Evolutionary conservation across 2,329 filamentous ascomycete species (phyloP), one percentile per base, ranked within the genome.

Genomic region (Ciborinia camelliae): DNA sequence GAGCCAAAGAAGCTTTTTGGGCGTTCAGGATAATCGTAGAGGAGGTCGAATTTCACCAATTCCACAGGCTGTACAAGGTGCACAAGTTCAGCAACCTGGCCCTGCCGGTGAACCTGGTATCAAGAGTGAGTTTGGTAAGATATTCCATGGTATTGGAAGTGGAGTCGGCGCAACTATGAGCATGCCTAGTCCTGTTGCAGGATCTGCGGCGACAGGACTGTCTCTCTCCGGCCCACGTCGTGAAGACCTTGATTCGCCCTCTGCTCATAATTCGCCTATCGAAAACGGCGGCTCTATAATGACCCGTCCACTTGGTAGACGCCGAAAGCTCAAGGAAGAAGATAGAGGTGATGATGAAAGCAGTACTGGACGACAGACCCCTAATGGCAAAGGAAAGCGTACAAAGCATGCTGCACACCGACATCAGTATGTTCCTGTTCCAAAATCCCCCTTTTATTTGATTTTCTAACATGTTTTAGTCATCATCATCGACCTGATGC

Each of bases 71-170:
- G 93, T 97, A 0, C 93, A 97, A 74, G 94, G 94, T 28, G 93
- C 91, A 1, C 93, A 97, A 75, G 86, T 89, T 20, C 90, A 92
- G 71, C 85, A 90, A 47, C 84, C 90, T 62, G 91, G 90, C 4
- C 91, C 92, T 7, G 86, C 87, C 18, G 90, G 89, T 20, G 92
- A 97, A 75, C 90, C 92, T 14, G 90, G 90, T 51, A 96, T 97
- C 73, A 97, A 97, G 81, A 96, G 88, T 74, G 94, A 97, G 75
- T 93, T 97, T 75, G 93, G 93, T 35, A 88, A 92, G 68, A 96
- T 97, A 83, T 97, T 97, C 77, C 92, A 91, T 23, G 94, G 94
- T n/a, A 92, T 98, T 70, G 93, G 87, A 20, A 88, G 86, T 75
- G 87, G 87, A 43, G 81, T 88, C 23, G 85, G 85, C 37, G 82